Evolutionary conservation across 139 green algal genomes (phyloP).

Genomic region (Gonium pectorale): DNA sequence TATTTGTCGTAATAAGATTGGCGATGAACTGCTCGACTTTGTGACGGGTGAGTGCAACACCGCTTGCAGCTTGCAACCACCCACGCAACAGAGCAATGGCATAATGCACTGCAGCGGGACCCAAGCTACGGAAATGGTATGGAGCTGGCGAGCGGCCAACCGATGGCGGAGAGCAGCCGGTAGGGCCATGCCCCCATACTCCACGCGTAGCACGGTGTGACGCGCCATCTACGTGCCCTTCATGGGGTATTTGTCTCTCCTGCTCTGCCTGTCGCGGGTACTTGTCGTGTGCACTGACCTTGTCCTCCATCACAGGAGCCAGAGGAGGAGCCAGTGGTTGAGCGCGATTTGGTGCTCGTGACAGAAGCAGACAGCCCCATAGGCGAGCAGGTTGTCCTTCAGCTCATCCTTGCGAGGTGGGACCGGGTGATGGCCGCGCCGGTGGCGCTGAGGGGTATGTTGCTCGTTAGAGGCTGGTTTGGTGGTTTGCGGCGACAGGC

Average conservation of each 20-base stretch:
- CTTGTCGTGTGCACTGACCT: too few relatives aligned
- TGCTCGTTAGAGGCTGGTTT: too few relatives aligned
- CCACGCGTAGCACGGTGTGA: too few relatives aligned
- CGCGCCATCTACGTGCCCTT: too few relatives aligned
- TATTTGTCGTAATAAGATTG: conserved; percentile 17
- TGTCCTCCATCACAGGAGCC: conserved; percentile 28
- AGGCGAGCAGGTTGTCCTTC: conserved; percentile 74
- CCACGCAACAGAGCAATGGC: background rate
- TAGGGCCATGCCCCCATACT: too few relatives aligned
- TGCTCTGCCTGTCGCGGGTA: too few relatives aligned
- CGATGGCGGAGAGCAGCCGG: conserved; percentile 21
- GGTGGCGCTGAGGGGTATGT: too few relatives aligned
- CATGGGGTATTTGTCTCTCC: too few relatives aligned
- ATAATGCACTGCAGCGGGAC: background rate
- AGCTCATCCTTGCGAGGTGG: conserved; percentile 79
- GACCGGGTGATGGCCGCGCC: too few relatives aligned
- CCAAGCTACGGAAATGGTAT: conserved; percentile 50
- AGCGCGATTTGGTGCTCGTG: conserved; percentile 63
- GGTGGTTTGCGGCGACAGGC: too few relatives aligned
- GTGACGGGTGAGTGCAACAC: conserved; percentile 10
- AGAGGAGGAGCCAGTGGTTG: conserved; percentile 25
- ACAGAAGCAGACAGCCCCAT: conserved; percentile 68
- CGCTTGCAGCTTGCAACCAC: background rate
- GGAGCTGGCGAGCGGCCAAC: conserved; percentile 34
- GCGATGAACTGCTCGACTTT: conserved; percentile 52